Base-by-base conservation (phyloP, 176 grass and related monocot genomes). In the Elymus sibiricus region DNA sequence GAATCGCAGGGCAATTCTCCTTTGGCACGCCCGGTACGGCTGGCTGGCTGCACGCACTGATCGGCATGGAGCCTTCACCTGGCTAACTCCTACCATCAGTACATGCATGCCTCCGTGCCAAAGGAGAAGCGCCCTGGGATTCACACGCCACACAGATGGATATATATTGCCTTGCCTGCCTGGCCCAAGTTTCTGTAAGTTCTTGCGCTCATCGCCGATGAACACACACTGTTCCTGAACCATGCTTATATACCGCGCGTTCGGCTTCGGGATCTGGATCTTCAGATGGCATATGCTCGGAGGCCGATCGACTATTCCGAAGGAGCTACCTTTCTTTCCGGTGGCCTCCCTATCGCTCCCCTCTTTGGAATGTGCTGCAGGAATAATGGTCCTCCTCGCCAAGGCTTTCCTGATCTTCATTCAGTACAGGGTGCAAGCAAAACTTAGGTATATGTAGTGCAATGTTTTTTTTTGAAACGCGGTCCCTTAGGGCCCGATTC, bases 1-100 rank as follows among this genome's bases (percentile, higher is more conserved):
- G 86, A 91, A 89, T 91, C 61, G 79, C 89, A 89, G 87, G 91
- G 87, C 87, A 92, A 89, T 92, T 92, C 91, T 92, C 87, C 87
- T 92, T 92, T 92, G 87, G 91, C 88, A 90, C 87, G 40, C 46
- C 35, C 6, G 59, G 9, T 21, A 1, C 21, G n/a, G 38, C 24
- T 74, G 25, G 38, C 49, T 64, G 22, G 17, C 16, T 37, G 24
- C 34, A 21, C 19, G 0, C 51, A 56, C 51, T 21, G 51, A 8
- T 56, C 19, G 51, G 55, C 47, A 27, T n/a, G 78, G 37, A 76
- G 32, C 21, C 13, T 46, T 89, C 68, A 81, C 40, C 9, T 60
- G 53, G 17, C 21, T 3, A 58, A 51, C 15, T 51, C 47, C 47
- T 17, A 17, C 46, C 15, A 51, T 17, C 47, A 51, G 47, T 58